Evolutionary conservation across 352 stramenopile genomes (phyloP).

Genomic region (Phytophthora citricola): DNA sequence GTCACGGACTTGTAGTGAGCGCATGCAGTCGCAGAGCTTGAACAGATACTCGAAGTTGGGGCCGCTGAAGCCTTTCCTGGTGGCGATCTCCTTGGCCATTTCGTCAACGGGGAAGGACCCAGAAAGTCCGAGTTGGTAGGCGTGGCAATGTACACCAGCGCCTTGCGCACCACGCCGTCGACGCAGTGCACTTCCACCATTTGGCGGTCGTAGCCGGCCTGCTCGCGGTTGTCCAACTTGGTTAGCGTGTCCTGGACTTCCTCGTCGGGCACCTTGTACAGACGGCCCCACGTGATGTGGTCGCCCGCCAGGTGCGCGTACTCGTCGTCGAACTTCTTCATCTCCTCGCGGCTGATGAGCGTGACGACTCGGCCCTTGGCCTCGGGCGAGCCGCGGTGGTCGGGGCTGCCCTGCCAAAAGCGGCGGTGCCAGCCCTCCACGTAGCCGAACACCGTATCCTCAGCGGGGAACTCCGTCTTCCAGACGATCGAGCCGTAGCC

Average conservation of each 20-base stretch:
- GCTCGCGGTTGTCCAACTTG: slow-evolving; percentile 87
- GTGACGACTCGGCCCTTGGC: slow-evolving; percentile 86
- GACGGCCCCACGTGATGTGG: slow-evolving; percentile 82
- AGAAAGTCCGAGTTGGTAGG: slow-evolving; percentile 87
- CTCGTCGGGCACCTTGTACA: slow-evolving; percentile 87
- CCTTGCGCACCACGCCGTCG: slow-evolving; percentile 67
- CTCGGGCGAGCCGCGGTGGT: slow-evolving; percentile 85
- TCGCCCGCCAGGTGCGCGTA: slow-evolving; percentile 68
- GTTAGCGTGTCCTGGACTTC: slow-evolving; percentile 77
- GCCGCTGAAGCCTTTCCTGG: slow-evolving; percentile 68
- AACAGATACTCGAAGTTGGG: slow-evolving; percentile 90
- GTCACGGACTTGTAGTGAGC: slow-evolving; percentile 72
- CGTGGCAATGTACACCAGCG: slow-evolving; percentile 87
- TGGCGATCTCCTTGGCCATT: slow-evolving; percentile 86
- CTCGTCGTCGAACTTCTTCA: slow-evolving; percentile 78
- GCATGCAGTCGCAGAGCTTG: slow-evolving; percentile 84
- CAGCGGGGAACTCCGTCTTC: slow-evolving; percentile 76
- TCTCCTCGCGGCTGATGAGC: slow-evolving; percentile 81
- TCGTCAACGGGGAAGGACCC: slow-evolving; percentile 69
- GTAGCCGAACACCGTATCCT: slow-evolving; percentile 76
- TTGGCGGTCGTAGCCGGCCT: slow-evolving; percentile 83
- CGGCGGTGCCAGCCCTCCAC: slow-evolving; percentile 87
- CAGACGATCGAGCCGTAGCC: slow-evolving; percentile 86
- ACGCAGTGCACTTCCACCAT: slow-evolving; percentile 81
- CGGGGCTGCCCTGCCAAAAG: slow-evolving; percentile 91